phyloP scores from a whole-genome alignment of 2,329 filamentous ascomycete genomes.

The Tolypocladium paradoxum region DNA sequence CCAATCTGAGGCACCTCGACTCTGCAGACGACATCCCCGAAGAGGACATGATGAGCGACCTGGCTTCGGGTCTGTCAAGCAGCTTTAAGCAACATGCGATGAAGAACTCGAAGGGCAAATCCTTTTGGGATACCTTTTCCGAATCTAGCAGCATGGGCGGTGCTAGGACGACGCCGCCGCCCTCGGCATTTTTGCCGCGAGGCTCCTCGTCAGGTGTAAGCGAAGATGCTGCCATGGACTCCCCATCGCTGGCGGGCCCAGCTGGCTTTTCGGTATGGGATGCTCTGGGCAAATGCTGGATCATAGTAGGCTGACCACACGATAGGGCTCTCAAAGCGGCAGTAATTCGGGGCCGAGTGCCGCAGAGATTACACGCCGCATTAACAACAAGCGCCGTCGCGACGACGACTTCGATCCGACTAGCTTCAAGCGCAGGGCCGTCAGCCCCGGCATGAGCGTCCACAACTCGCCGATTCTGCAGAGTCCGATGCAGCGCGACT shows the following conservation, averaged over 20 bases:
- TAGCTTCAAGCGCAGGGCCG: conserved; percentile 82
- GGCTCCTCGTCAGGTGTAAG: conserved; percentile 51
- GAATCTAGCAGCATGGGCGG: conserved; percentile 47
- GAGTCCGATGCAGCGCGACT: conserved; percentile 66
- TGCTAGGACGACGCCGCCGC: conserved; percentile 50
- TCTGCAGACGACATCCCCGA: conserved; percentile 59
- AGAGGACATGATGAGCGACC: conserved; percentile 55
- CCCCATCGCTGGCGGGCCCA: conserved; percentile 37
- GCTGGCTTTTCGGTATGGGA: conserved; percentile 23
- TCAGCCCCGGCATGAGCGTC: conserved; percentile 82
- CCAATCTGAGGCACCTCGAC: conserved; percentile 53
- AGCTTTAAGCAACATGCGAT: conserved; percentile 67
- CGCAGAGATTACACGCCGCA: conserved; percentile 66
- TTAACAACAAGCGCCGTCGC: conserved; percentile 71
- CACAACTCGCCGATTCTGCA: conserved; percentile 85
- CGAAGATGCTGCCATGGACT: conserved; percentile 66
- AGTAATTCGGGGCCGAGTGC: conserved; percentile 46
- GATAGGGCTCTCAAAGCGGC: conserved; percentile 15
- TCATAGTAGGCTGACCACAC: conserved; percentile 1
- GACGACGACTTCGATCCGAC: conserved; percentile 86
- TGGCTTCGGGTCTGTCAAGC: conserved; percentile 38
- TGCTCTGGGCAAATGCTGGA: not conserved
- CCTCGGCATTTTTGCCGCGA: conserved; percentile 49
- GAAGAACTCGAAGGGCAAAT: conserved; percentile 59
- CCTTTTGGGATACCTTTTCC: conserved; percentile 68